Evolutionary conservation across 2,329 filamentous ascomycete genomes (phyloP).

Genomic region (Karstenula rhodostoma): DNA sequence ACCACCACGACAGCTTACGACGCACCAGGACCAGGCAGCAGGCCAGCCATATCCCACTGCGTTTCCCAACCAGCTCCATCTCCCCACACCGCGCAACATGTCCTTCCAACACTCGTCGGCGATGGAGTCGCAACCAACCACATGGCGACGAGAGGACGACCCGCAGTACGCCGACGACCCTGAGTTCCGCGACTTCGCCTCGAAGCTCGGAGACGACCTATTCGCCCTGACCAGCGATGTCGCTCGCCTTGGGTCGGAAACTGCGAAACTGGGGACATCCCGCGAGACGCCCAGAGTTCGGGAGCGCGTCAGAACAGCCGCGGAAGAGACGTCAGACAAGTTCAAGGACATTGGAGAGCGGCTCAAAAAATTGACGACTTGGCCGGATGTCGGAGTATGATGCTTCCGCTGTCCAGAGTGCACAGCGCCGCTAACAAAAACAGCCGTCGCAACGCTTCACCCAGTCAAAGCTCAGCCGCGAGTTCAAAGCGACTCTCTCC

Average conservation of each 20-base stretch:
- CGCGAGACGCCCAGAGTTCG: slow-evolving; percentile 90
- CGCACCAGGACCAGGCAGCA: slow-evolving; percentile 20
- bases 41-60: slow-evolving; percentile 17
- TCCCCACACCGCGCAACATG: slow-evolving; percentile 62
- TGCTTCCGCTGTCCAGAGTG: slow-evolving; percentile 31
- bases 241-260: slow-evolving; percentile 81
- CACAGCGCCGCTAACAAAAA: slow-evolving; percentile 20
- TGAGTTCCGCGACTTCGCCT: slow-evolving; percentile 84
- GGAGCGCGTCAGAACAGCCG: slow-evolving; percentile 85
- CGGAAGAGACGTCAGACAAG: slow-evolving; percentile 83
- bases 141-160: slow-evolving; percentile 72
- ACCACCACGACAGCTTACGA: slow-evolving; percentile 6
- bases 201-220: slow-evolving; percentile 84
- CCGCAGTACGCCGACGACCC: slow-evolving; percentile 88
- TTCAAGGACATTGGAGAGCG: slow-evolving; percentile 95
- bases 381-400: slow-evolving; percentile 75
- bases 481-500: slow-evolving; percentile 86
- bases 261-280: slow-evolving; percentile 85
- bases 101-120: slow-evolving; percentile 89
- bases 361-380: slow-evolving; percentile 88
- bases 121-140: slow-evolving; percentile 80
- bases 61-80: background rate
- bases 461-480: slow-evolving; percentile 91
- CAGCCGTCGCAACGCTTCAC: slow-evolving; percentile 96
- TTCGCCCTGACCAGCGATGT: slow-evolving; percentile 91